phyloP scores from a whole-genome alignment of 1,284 basidiomycete species.

The Cutaneotrichosporon spelunceum region DNA sequence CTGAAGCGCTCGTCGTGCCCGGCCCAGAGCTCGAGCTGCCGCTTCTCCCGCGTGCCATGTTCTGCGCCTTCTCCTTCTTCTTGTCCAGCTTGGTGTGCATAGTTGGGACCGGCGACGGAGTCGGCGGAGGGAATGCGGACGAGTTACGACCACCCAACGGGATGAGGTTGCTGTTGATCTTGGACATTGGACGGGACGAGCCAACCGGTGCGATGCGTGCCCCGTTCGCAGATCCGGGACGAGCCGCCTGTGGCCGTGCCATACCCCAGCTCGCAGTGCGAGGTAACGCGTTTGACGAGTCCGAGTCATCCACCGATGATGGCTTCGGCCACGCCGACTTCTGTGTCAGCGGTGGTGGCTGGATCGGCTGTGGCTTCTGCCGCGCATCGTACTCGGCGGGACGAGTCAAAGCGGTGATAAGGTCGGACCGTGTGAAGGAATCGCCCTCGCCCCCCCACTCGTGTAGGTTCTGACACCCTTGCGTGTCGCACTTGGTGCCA shows the following conservation, averaged over 20 bases:
- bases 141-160: conserved; percentile 38
- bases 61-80: conserved; percentile 25
- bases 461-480: conserved; percentile 83
- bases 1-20: conserved; percentile 28
- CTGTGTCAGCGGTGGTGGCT: conserved; percentile 30
- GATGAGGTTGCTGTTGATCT: conserved; percentile 37
- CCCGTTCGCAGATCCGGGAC: conserved; percentile 15
- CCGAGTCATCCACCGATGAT: conserved; percentile 35
- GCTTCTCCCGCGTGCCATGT: conserved; percentile 39
- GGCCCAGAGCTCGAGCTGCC: conserved; percentile 31
- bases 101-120: conserved; percentile 64
- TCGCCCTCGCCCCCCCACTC: conserved; percentile 99
- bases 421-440: conserved; percentile 88
- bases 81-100: conserved; percentile 26
- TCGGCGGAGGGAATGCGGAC: conserved; percentile 54
- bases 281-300: conserved; percentile 60
- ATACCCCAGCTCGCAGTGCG: conserved; percentile 76
- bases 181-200: conserved; percentile 32
- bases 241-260: conserved; percentile 15
- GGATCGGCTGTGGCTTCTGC: conserved; percentile 40
- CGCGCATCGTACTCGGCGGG: conserved; percentile 48
- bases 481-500: conserved; percentile 70
- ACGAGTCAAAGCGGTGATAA: conserved; percentile 66
- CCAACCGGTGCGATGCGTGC: conserved; percentile 23
- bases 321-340: conserved; percentile 43